phyloP scores from a whole-genome alignment of 441 rosid genomes.

The Isatis lusitanica region DNA sequence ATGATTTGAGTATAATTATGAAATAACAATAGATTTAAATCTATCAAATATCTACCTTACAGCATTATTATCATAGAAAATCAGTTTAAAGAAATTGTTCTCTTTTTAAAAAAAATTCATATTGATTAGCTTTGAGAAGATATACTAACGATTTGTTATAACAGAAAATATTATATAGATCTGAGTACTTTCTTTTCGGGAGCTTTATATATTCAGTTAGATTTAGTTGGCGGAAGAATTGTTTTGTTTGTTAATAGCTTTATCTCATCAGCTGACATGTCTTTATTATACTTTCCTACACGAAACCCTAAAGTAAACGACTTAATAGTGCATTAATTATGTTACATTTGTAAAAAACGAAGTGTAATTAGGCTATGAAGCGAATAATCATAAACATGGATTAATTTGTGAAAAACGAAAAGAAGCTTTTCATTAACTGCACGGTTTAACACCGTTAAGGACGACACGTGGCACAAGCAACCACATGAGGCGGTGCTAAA shows the following conservation, averaged over 20 bases:
- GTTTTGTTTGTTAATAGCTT: not conserved
- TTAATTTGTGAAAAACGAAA: not conserved
- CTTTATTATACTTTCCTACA: not conserved
- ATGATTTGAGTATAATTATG: not conserved
- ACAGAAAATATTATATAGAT: not conserved
- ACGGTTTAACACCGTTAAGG: conserved; percentile 20
- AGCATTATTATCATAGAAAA: not conserved
- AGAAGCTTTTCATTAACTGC: conserved; percentile 16
- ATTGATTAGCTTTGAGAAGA: not conserved
- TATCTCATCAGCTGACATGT: not conserved
- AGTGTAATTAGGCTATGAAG: not conserved
- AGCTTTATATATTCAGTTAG: not conserved
- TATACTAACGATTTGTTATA: not conserved
- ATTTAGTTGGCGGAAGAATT: not conserved
- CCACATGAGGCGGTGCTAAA: conserved; percentile 35
- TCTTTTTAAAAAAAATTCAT: not conserved
- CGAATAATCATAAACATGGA: conserved; percentile 1
- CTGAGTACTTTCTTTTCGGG: not conserved
- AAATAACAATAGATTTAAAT: not conserved
- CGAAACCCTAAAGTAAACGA: conserved; percentile 18
- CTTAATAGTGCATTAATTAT: conserved; percentile 3
- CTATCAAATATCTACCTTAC: not conserved
- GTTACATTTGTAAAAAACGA: not conserved
- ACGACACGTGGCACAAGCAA: conserved; percentile 30
- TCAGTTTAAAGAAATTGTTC: not conserved